Base-by-base conservation (phyloP, 1,284 basidiomycete species). In the Grifola frondosa region DNA sequence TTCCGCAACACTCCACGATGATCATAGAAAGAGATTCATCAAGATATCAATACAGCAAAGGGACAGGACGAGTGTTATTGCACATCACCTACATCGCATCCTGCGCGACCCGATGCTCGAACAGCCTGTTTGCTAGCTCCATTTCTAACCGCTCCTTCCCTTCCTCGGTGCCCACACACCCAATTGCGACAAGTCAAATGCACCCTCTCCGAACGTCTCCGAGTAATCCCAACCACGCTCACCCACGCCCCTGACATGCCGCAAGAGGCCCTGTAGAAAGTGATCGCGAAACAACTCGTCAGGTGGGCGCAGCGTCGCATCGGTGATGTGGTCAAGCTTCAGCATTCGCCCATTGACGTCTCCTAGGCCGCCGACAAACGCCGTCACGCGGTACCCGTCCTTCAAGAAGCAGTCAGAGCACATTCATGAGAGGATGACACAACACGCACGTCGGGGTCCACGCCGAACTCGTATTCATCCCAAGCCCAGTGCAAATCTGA, bases 231-330 rank as follows among this genome's bases (percentile, higher is more conserved):
- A 53, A 23, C 29, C 40, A n/a, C 28, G 36, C 43, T 59, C 54
- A 10, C 50, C 50, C 17, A 40, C 20, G n/a, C 56, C 54, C 33
- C 50, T 54, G 44, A 58, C 48, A 35, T 59, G 48, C 35, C 52
- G 56, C 8, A 53, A 44, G 16, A 56, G 37, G 16, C 60, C 52
- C 31, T 61, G 56, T 32, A 48, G 42, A 31, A 61, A 56, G 34
- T 58, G 58, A 36, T 61, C 52, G 13, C 32, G 49, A 29, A 61
- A 48, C 5, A 60, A 48, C 26, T 55, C 48, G 28, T 59, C 57
- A 8, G 58, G 51, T 8, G 59, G 56, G 22, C 54, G 54, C 15
- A 54, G 40, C 6, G 28, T 53, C 3, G 54, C 47, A 35, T 56
- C 59, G 20, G 36, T 29, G 17, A 61, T 60, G 42, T 56, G 54